Evolutionary conservation across 2,329 filamentous ascomycete species (phyloP), one percentile per base, ranked within the genome.

Genomic region (Dendrostoma leiphaemia): DNA sequence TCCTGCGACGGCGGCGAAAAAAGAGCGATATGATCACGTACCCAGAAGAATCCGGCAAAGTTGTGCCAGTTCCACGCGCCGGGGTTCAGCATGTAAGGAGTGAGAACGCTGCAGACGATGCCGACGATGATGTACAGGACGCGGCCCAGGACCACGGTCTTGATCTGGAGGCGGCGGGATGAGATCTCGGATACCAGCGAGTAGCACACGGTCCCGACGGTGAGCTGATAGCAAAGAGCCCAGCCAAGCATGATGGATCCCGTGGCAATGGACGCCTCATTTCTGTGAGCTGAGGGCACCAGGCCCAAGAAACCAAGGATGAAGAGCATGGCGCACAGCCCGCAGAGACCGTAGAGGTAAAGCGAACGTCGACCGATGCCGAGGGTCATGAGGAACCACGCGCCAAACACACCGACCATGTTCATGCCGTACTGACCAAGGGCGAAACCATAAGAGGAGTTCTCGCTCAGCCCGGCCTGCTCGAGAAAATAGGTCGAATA

Each of bases 31-130:
- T 24, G 8, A 29, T n/a, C n/a, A 64, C 76, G 64, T 67, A 80
- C 71, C 89, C 91, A 91, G 76, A 95, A 95, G 74, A 96, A 95
- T 26, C 91, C 91, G 0, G 91, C 83, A 63, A 82, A 94, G 72
- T 94, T 94, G 57, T 83, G 79, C 91, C 91, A 96, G 71, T 95
- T 77, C 91, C 92, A 96, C 0, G 84, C 88, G 1, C 77, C 80
- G 0, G 91, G 90, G 72, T 96, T 96, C 38, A 96, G 80, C 91
- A 96, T 96, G 72, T 95, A 96, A 0, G 91, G 91, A 0, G 90
- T 95, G 37, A 96, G 71, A 4, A 96, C 87, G 48, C 84, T 86
- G 66, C 85, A 90, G 63, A 96, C 73, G 61, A 97, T 96, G 59
- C 83, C 87, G 40, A 92, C 88, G 48, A 96, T 75, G 64, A 94